Percentiles rank a stretch among this genome's conserved stretches.
Evolutionary conservation across 148 eudicot species (phyloP).

Genomic region (Agrostemma githago): DNA sequence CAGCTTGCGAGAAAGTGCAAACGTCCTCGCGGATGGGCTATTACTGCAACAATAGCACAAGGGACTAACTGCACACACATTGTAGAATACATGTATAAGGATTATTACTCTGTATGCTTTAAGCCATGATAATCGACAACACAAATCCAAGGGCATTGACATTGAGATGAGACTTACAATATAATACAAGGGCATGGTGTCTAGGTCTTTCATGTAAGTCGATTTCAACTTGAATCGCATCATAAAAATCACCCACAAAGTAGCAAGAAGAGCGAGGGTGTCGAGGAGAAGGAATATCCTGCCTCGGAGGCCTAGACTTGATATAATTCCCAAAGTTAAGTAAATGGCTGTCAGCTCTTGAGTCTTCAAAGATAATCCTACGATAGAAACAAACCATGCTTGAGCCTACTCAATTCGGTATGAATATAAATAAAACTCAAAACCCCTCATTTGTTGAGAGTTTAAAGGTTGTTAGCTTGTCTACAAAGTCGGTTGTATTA

Average conservation of each 20-base stretch:
- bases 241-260: conserved; percentile 89
- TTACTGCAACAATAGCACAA: conserved; percentile 42
- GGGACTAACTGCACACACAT: conserved; percentile 48
- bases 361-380: conserved; percentile 73
- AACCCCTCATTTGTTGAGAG: too few relatives aligned
- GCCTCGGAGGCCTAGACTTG: conserved; percentile 39
- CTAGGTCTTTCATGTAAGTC: conserved; percentile 53
- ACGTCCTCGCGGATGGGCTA: conserved; percentile 46
- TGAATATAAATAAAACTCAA: not conserved
- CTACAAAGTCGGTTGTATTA: too few relatives aligned
- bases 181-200: conserved; percentile 50
- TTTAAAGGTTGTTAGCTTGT: too few relatives aligned
- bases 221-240: conserved; percentile 64
- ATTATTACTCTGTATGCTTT: not conserved
- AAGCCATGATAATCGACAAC: not conserved
- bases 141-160: not conserved
- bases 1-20: conserved; percentile 29
- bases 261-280: conserved; percentile 42
- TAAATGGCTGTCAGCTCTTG: conserved; percentile 85
- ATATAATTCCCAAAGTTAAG: conserved; percentile 41
- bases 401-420: not conserved
- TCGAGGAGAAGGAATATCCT: conserved; percentile 65
- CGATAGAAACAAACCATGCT: not conserved
- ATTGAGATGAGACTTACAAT: conserved; percentile 34
- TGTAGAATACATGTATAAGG: not conserved